Evolutionary conservation across 352 stramenopile species (phyloP).

Genomic region (Phytophthora colocasiae): DNA sequence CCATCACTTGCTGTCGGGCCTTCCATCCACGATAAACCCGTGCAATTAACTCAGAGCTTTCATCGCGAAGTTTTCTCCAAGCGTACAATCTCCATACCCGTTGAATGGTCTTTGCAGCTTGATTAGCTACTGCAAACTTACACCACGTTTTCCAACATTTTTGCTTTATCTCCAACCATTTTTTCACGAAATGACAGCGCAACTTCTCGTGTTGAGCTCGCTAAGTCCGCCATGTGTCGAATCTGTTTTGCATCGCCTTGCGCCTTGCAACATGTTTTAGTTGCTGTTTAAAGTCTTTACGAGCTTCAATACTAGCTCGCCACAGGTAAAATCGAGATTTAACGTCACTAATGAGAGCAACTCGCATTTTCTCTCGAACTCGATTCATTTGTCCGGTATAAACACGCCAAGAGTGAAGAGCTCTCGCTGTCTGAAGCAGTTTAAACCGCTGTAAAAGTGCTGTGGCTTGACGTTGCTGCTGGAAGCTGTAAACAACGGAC

Average conservation of each 20-base stretch:
- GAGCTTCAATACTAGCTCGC: constrained; percentile 6
- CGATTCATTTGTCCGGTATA: constrained; percentile 15
- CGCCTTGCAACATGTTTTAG: constrained; percentile 15
- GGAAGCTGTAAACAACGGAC: constrained; percentile 5
- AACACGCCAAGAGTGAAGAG: constrained; percentile 10
- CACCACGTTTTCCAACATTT: constrained; percentile 15
- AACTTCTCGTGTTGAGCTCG: constrained; percentile 16
- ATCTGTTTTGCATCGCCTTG: constrained; percentile 19
- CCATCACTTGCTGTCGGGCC: constrained; percentile 1
- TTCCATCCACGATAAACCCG: constrained; percentile 19
- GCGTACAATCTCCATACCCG: constrained; percentile 10
- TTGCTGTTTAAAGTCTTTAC: constrained; percentile 8
- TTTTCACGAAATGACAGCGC: constrained; percentile 15
- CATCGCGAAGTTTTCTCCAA: constrained; percentile 6
- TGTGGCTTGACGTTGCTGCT: constrained; percentile 17
- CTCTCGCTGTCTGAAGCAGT: constrained; percentile 7
- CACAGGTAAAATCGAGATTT: constrained; percentile 18
- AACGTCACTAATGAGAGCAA: constrained; percentile 10
- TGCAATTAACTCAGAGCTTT: constrained; percentile 1
- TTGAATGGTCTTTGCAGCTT: constrained; percentile 12
- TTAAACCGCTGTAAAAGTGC: constrained; percentile 14
- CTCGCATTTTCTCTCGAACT: constrained; percentile 21
- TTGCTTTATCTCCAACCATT: constrained; percentile 8
- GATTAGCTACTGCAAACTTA: constrained; percentile 7
- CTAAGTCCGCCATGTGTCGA: constrained; percentile 25